These are phyloP conservation scores for Tulasnella sp. DNA, from an alignment of 768 basidiomycete species.

Conservation along the genomic window DNA sequence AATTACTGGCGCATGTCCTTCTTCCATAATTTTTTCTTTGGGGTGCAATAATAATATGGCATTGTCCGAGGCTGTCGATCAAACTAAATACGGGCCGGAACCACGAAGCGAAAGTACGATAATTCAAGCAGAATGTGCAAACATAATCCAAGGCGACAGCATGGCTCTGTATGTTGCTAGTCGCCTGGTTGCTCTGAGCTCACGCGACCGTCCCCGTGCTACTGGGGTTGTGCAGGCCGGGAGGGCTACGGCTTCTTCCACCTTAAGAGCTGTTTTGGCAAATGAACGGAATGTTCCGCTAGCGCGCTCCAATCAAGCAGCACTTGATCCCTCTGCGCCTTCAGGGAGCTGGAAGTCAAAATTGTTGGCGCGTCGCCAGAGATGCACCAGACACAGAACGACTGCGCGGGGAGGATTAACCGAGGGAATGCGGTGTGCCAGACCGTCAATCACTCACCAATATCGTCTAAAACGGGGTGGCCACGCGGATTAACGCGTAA, in stretches of 20 bases:
- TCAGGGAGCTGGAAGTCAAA: conserved; percentile 28
- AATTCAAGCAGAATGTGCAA: background rate
- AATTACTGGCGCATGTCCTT: background rate
- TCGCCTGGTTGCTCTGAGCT: background rate
- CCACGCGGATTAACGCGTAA: conserved; percentile 17
- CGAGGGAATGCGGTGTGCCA: background rate
- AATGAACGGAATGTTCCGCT: background rate
- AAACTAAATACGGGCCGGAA: background rate
- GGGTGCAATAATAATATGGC: background rate
- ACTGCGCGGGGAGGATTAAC: background rate
- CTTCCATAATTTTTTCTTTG: background rate
- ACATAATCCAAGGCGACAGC: background rate
- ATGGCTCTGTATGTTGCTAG: background rate
- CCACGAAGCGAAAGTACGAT: conserved; percentile 2
- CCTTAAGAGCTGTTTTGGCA: too few relatives aligned
- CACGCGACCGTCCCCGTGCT: background rate
- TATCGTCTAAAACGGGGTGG: conserved; percentile 27
- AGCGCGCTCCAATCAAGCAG: background rate
- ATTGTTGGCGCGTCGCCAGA: conserved; percentile 27
- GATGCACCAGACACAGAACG: conserved; percentile 29
- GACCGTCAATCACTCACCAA: conserved; percentile 1
- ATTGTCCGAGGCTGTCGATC: background rate
- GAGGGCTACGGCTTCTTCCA: background rate
- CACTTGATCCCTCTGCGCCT: conserved; percentile 13
- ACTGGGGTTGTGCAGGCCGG: background rate